Base-by-base conservation (phyloP, 2,329 filamentous ascomycete species). In the Colletotrichum abscissum region DNA sequence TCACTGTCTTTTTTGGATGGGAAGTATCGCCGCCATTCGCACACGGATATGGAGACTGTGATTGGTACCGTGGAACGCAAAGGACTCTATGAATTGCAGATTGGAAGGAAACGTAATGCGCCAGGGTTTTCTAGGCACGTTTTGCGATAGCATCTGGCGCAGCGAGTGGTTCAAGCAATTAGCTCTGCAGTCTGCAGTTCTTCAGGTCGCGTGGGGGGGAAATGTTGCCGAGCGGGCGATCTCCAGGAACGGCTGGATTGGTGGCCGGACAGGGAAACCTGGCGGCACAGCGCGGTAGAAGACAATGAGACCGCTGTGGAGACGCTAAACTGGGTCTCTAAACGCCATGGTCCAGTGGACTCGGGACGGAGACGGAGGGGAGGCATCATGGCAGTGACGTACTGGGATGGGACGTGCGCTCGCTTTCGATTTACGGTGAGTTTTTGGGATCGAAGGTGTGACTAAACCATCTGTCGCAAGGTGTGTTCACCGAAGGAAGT, bases 111-210 rank as follows among this genome's bases (percentile, higher is more conserved):
- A 49, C 42, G 19, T n/a, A 49, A 49, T 49, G 42, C 42, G 19
- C 42, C 42, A 49, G 42, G 42, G n/a, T 49, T 49, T 5, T 19
- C 42, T 22, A 19, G 42, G 19, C 8, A 49, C n/a, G 42, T 49
- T 49, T 49, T 49, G 42, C 42, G 42, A 49, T 49, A 49, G 42
- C 16, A 49, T 49, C 19, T n/a, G 42, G 42, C 42, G 19, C 19
- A 49, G 19, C 7, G 58, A 57, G 49, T 38, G 42, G 54, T 58
- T 58, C 58, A 58, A 64, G 55, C 54, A 42, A 70, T 69, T 59
- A 62, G 60, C 59, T 55, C 70, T 60, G 70, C 66, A 70, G 67
- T 60, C 57, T 73, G 70, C 70, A 70, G 70, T 73, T 73, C 60
- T 73, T 65, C 60, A 63, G 67, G 24, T 46, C 62, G 63, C 52